These are phyloP conservation scores for Penicillium sp. DNA, from an alignment of 2,329 filamentous ascomycete species.

Conservation along the genomic window DNA sequence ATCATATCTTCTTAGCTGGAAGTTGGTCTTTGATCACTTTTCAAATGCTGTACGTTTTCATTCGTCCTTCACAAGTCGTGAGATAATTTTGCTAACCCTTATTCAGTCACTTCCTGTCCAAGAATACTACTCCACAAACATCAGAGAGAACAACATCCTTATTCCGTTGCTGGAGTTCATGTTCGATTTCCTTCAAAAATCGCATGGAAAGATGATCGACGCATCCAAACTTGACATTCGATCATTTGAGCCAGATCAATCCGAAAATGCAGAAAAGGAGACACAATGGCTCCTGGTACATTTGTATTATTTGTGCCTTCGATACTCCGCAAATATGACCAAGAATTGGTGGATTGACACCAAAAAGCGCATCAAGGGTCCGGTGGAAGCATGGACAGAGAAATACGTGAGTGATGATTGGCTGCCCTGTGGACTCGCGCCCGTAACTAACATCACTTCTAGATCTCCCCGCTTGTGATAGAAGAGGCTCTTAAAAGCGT, in stretches of 20 bases:
- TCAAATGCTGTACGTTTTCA: constrained; percentile 55
- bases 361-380: constrained; percentile 72
- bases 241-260: constrained; percentile 58
- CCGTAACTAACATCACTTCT: constrained; percentile 8
- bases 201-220: constrained; percentile 68
- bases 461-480: constrained; percentile 46
- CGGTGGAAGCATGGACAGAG: constrained; percentile 81
- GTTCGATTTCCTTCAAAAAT: constrained; percentile 82
- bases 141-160: constrained; percentile 72
- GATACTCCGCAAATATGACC: constrained; percentile 73
- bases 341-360: constrained; percentile 83
- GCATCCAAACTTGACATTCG: constrained; percentile 69
- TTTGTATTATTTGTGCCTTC: constrained; percentile 78
- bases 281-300: constrained; percentile 82
- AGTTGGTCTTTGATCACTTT: constrained; percentile 85
- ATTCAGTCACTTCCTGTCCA: constrained; percentile 72
- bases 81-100: constrained; percentile 24
- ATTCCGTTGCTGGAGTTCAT: constrained; percentile 71
- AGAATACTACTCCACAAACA: constrained; percentile 72
- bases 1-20: constrained; percentile 85
- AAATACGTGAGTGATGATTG: constrained; percentile 71
- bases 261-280: constrained; percentile 67
- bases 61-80: not conserved
- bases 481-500: constrained; percentile 42
- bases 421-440: not conserved